Conservation (phyloP, 2,329 filamentous ascomycete species). For the Dothidotthia symphoricarpi region DNA sequence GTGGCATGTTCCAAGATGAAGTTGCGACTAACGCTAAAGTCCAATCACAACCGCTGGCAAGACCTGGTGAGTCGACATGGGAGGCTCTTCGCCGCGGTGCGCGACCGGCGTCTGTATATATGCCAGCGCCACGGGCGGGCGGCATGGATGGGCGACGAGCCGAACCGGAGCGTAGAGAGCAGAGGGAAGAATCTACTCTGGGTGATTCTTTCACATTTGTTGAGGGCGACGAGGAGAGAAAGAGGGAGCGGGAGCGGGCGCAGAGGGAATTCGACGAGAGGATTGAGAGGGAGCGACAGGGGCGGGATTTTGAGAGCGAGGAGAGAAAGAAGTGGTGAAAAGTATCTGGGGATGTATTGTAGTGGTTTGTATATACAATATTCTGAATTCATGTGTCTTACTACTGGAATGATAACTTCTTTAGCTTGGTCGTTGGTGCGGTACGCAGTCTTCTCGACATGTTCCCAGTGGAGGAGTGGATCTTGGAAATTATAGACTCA, state of each 20-base stretch:
- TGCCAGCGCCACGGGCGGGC: constrained; percentile 9
- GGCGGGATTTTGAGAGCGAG: constrained; percentile 42
- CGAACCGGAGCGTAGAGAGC: constrained; percentile 22
- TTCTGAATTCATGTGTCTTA: too few relatives aligned
- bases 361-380: too few relatives aligned
- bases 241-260: constrained; percentile 46
- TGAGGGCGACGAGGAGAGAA: constrained; percentile 44
- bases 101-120: constrained; percentile 14
- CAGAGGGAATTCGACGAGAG: constrained; percentile 53
- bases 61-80: constrained; percentile 44
- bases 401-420: too few relatives aligned
- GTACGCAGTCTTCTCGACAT: too few relatives aligned
- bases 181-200: constrained; percentile 32
- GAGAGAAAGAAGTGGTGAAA: constrained; percentile 34
- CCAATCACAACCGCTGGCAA: constrained; percentile 13
- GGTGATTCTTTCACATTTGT: constrained; percentile 50
- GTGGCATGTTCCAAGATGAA: constrained; percentile 38
- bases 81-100: constrained; percentile 44
- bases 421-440: too few relatives aligned
- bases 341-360: too few relatives aligned
- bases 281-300: constrained; percentile 51
- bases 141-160: constrained; percentile 8
- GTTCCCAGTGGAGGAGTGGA: too few relatives aligned
- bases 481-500: too few relatives aligned
- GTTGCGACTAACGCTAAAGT: constrained; percentile 11